Evolutionary conservation across 2,329 filamentous ascomycete genomes (phyloP).

Genomic region (Coniella vitis): DNA sequence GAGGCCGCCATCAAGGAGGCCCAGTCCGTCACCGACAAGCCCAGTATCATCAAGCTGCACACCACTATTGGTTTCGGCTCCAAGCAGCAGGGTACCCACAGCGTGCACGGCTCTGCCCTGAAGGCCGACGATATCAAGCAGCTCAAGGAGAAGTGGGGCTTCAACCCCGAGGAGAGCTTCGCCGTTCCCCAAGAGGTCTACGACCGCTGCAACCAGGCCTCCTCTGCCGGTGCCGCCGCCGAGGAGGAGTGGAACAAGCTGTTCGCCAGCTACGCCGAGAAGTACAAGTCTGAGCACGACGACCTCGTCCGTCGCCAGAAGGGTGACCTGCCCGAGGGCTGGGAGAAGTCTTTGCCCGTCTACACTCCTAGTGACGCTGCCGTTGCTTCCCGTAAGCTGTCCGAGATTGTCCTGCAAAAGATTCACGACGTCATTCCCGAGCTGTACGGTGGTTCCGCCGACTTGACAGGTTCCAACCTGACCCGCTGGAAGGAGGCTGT

Average conservation of each 20-base stretch:
- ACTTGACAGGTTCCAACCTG: conserved; percentile 97
- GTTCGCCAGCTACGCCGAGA: conserved; percentile 74
- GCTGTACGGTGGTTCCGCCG: conserved; percentile 90
- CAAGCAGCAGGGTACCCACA: conserved; percentile 83
- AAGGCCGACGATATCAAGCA: conserved; percentile 91
- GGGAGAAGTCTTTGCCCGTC: conserved; percentile 87
- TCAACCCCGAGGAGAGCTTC: conserved; percentile 90
- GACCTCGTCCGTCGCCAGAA: conserved; percentile 77
- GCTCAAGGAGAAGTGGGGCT: conserved; percentile 92
- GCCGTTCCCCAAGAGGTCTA: conserved; percentile 92
- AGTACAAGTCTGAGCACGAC: conserved; percentile 70
- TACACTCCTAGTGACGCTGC: conserved; percentile 84
- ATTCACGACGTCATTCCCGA: conserved; percentile 80
- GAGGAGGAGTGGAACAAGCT: conserved; percentile 96
- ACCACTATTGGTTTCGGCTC: conserved; percentile 98
- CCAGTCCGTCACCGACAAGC: conserved; percentile 90
- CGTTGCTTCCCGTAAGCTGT: conserved; percentile 90
- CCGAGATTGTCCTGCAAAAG: conserved; percentile 85
- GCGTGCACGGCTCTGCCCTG: conserved; percentile 92
- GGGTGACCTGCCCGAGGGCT: conserved; percentile 85
- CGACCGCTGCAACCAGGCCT: conserved; percentile 80
- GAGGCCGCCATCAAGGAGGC: conserved; percentile 81
- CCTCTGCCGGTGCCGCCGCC: conserved; percentile 75
- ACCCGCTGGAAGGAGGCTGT: conserved; percentile 95
- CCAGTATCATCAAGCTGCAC: conserved; percentile 89